phyloP scores from a whole-genome alignment of 2,329 filamentous ascomycete species.

The Orbilia oligospora region DNA sequence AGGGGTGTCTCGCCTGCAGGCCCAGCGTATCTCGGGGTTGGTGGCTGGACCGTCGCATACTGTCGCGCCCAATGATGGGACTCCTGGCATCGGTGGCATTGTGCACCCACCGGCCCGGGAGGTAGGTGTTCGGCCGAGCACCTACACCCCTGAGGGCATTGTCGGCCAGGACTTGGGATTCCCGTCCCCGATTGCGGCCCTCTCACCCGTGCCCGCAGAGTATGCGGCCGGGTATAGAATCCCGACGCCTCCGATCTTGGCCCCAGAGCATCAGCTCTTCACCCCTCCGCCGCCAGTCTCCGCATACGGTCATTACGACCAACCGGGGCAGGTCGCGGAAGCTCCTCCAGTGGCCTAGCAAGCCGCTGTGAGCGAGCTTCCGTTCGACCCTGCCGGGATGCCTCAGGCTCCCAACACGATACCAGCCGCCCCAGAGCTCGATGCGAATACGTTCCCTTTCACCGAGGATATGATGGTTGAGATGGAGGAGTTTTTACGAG shows the following conservation, averaged over 20 bases:
- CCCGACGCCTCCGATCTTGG: neutral
- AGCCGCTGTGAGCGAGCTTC: conserved; percentile 7
- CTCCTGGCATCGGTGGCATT: conserved; percentile 14
- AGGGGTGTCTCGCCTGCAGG: conserved; percentile 26
- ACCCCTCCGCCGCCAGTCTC: neutral
- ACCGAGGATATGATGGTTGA: neutral
- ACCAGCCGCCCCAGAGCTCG: neutral
- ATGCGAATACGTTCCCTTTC: neutral
- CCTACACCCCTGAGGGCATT: conserved; percentile 22
- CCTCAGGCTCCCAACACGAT: no score
- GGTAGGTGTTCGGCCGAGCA: conserved; percentile 14
- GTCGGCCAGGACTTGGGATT: conserved; percentile 8
- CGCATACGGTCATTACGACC: conserved; percentile 1
- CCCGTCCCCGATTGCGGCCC: conserved; percentile 1
- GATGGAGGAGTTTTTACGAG: neutral
- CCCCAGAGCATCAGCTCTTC: conserved; percentile 5
- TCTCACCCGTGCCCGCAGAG: neutral
- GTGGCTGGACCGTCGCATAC: neutral
- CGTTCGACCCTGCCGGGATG: conserved; percentile 1
- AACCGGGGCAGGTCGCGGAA: conserved; percentile 9
- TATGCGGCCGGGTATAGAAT: neutral
- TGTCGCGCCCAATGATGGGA: conserved; percentile 15
- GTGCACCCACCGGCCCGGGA: conserved; percentile 17
- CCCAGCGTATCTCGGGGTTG: conserved; percentile 30
- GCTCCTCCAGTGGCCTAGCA: conserved; percentile 18